Evolutionary conservation across 2,329 filamentous ascomycete species (phyloP).

Genomic region (Penicillium sp.): DNA sequence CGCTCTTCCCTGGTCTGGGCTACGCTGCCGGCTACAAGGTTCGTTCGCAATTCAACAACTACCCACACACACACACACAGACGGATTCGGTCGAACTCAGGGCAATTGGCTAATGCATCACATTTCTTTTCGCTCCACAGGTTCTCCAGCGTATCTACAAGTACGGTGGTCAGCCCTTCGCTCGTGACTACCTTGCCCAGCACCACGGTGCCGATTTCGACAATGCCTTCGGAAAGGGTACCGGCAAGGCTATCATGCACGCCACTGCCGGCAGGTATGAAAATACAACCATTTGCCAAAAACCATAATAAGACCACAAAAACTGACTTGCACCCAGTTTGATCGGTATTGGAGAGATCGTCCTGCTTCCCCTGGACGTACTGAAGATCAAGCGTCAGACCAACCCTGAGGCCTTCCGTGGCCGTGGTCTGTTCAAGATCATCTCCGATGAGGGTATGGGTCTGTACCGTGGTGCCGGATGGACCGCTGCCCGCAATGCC

Average conservation of each 20-base stretch:
- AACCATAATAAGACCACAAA: no score
- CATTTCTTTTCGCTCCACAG: conserved; percentile 41
- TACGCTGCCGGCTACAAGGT: conserved; percentile 98
- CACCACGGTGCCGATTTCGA: conserved; percentile 87
- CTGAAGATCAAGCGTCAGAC: conserved; percentile 99
- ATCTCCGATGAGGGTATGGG: conserved; percentile 93
- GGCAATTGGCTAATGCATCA: not conserved
- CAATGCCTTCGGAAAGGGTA: conserved; percentile 89
- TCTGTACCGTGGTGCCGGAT: conserved; percentile 93
- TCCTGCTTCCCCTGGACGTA: conserved; percentile 92
- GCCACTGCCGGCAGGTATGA: conserved; percentile 86
- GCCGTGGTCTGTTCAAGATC: conserved; percentile 87
- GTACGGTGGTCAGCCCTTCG: conserved; percentile 95
- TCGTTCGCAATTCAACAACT: conserved; percentile 19
- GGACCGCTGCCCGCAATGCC: conserved; percentile 96
- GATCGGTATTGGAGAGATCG: conserved; percentile 96
- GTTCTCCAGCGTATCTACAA: conserved; percentile 97
- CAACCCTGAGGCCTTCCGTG: conserved; percentile 96
- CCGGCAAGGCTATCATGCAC: conserved; percentile 97
- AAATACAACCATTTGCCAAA: no score
- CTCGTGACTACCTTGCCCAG: conserved; percentile 80
- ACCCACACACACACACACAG: not conserved
- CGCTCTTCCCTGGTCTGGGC: conserved; percentile 93
- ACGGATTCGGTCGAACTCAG: not conserved
- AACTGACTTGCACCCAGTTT: conserved; percentile 58